phyloP scores from a whole-genome alignment of 2,329 filamentous ascomycete species.

The Zarea fungicola region DNA sequence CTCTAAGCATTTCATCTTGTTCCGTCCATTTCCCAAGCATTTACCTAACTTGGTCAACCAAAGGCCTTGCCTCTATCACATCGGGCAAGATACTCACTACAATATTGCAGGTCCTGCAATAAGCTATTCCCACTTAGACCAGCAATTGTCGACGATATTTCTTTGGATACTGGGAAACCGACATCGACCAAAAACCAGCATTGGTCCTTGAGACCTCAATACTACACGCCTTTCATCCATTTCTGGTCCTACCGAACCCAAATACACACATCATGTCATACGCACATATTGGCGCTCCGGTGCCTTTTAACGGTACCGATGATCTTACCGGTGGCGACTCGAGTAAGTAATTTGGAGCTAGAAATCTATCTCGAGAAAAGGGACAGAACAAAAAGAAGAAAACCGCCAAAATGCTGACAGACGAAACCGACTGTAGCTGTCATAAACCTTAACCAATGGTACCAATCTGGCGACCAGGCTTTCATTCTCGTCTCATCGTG shows the following conservation, averaged over 20 bases:
- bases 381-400: too few species aligned
- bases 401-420: not conserved
- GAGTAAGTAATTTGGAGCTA: conserved; percentile 52
- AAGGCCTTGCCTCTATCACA: too few species aligned
- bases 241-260: not conserved
- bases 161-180: too few species aligned
- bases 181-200: too few species aligned
- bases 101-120: too few species aligned
- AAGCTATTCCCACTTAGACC: too few species aligned
- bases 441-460: conserved; percentile 96
- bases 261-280: conserved; percentile 49
- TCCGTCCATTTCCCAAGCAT: too few species aligned
- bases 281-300: conserved; percentile 52
- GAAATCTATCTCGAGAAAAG: not conserved
- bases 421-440: conserved; percentile 54
- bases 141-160: too few species aligned
- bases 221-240: not conserved
- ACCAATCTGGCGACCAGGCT: conserved; percentile 82
- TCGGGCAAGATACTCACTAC: too few species aligned
- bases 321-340: conserved; percentile 67
- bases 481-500: conserved; percentile 86
- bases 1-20: not conserved
- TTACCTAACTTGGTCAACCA: too few species aligned
- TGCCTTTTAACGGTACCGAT: conserved; percentile 60
- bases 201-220: conserved; percentile 5